Base-by-base conservation (phyloP, 345 rosid genomes). In the Eutrema japonicum region DNA sequence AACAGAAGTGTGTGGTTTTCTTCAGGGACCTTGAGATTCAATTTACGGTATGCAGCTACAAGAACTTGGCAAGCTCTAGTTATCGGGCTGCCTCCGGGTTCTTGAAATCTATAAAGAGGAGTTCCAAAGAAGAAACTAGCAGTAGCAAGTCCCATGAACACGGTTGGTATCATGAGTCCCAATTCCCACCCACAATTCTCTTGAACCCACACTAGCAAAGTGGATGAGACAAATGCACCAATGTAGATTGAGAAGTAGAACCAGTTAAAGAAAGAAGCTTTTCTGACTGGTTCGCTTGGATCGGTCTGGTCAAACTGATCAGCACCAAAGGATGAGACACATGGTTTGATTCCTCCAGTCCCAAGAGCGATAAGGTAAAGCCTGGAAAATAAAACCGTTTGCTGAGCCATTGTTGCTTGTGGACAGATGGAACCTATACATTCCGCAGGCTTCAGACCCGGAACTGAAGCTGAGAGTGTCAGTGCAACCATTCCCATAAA, bases 231-330 rank as follows among this genome's bases (percentile, higher is more conserved):
- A 12, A 94, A 78, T 0, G 89, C 83, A 35, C 89, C 90, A 2
- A 83, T 43, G 66, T 82, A 82, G 35, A 79, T 83, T 0, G 86
- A 82, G 58, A 88, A 77, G 64, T 81, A 83, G 45, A 86, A 83
- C 90, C 86, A 86, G 47, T 82, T 84, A 68, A 86, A 84, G 86
- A 86, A 86, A 9, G 86, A 84, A 46, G 79, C 68, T 66, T 83
- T 84, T 66, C 77, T 78, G 14, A 68, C 71, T 78, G 82, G 79
- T 79, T 86, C 90, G 0, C 10, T 16, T 33, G 76, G 76, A 29
- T 83, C 83, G 0, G 82, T 70, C 5, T 85, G 79, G 56, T 82
- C 91, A 36, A 86, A 88, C 66, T 86, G 88, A 78, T 88, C 89
- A 7, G 86, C 87, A 10, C 85, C 87, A 51, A 81, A 85, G 26